Evolutionary conservation across 2,329 filamentous ascomycete genomes (phyloP), one percentile per base, ranked within the genome.

Genomic region (Leptographium galeiforme): DNA sequence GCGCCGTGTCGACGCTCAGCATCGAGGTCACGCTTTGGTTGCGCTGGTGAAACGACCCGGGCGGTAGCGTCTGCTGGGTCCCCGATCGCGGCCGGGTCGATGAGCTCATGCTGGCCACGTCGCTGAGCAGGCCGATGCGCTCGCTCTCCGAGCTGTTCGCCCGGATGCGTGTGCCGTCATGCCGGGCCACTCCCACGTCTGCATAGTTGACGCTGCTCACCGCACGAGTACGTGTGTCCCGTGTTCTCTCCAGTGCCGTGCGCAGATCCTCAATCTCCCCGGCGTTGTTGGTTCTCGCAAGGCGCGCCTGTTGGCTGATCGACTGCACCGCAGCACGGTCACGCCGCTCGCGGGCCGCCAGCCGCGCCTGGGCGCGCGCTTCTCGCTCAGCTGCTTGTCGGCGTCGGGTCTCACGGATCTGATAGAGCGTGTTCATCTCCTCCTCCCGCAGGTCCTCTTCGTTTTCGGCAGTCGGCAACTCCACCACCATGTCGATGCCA

Each of bases 341-440:
- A 50, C 85, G 83, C 50, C 83, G 75, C 53, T 74, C 77, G 50
- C 87, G 79, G 12, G 90, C 90, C 58, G 89, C 86, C 34, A 80
- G 73, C 33, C 87, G 76, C 54, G 81, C 73, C 48, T 79, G 75
- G 51, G 87, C 76, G n/a, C 87, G 74, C 58, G 85, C 82, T 59
- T 94, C 87, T 6, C 89, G 82, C 57, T 93, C 89, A 6, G 81
- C 79, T 41, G 84, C 75, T 65, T 94, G 85, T 53, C 79, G 75
- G 51, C 90, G 80, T 52, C 93, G 79, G 18, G 87, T 82, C 13
- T 87, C 65, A 13, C 93, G 84, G 55, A 97, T 91, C 66, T 95
- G 89, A 66, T 95, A 97, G 43, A 97, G 69, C 0, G 87, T 81
- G 57, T 93, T 87, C 93, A 97, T 97, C 66, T 96, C 88, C 33